phyloP scores from a whole-genome alignment of 345 rosid species.

The Citrus glauca region DNA sequence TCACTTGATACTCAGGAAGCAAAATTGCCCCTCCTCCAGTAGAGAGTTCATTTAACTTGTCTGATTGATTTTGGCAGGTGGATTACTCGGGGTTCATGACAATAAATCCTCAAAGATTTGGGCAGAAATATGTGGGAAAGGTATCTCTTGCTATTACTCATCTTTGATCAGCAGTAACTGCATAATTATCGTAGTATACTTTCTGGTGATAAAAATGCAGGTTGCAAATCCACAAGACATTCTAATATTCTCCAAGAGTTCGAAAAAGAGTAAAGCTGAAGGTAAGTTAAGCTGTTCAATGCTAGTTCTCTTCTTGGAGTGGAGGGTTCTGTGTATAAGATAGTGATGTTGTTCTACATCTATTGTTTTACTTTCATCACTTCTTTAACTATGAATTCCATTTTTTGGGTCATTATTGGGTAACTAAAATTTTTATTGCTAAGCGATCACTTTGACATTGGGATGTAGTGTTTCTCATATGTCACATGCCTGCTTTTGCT shows the following conservation, averaged over 20 bases:
- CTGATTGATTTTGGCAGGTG: constrained; percentile 49
- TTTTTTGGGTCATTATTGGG: neutral
- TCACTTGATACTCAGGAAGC: neutral
- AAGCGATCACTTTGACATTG: neutral
- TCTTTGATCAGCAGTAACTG: constrained; percentile 3
- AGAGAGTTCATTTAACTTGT: constrained; percentile 15
- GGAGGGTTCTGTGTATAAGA: neutral
- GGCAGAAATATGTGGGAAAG: constrained; percentile 99
- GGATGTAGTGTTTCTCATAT: neutral
- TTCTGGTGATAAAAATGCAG: constrained; percentile 30
- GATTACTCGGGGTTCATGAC: constrained; percentile 99
- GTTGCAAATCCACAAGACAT: constrained; percentile 99
- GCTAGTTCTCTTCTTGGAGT: neutral
- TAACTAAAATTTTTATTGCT: neutral
- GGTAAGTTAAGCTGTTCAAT: constrained; percentile 33
- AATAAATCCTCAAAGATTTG: constrained; percentile 97
- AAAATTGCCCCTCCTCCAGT: neutral
- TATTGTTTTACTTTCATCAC: no score
- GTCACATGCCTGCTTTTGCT: neutral
- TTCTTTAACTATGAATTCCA: neutral
- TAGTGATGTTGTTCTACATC: no score
- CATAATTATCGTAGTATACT: constrained; percentile 6
- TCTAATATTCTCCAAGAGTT: constrained; percentile 89
- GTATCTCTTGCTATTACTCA: constrained; percentile 32
- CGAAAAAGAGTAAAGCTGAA: constrained; percentile 54